phyloP scores from a whole-genome alignment of 305 asterid genomes.

The Rubia occidens region DNA sequence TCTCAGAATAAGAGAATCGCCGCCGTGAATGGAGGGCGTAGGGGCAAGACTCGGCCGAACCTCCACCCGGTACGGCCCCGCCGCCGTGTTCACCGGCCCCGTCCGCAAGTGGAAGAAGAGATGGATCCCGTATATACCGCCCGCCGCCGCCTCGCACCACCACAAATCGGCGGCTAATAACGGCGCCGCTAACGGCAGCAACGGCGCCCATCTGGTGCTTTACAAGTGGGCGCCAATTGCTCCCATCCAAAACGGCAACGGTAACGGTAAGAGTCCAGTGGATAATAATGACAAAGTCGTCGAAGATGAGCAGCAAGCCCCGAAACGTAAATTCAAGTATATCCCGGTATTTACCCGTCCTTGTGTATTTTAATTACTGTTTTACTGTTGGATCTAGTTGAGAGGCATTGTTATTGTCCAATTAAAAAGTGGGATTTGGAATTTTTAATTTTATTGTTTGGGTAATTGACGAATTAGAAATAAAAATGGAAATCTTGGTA shows the following conservation, averaged over 20 bases:
- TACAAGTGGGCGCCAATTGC: conserved; percentile 82
- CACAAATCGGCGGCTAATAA: conserved; percentile 29
- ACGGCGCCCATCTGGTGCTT: conserved; percentile 58
- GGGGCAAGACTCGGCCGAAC: conserved; percentile 90
- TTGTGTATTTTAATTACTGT: neutral
- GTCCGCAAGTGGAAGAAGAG: conserved; percentile 92
- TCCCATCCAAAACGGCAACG: conserved; percentile 35
- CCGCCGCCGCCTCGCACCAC: conserved; percentile 41
- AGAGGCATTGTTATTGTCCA: neutral
- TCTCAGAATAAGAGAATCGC: neutral
- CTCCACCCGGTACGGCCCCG: conserved; percentile 78
- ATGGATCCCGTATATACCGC: conserved; percentile 68
- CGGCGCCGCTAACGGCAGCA: conserved; percentile 36
- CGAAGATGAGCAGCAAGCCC: conserved; percentile 39
- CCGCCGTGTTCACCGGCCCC: conserved; percentile 82
- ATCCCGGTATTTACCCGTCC: conserved; percentile 59
- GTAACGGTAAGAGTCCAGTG: conserved; percentile 20
- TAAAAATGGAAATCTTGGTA: neutral
- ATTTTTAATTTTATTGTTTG: conserved; percentile 1
- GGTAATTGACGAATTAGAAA: neutral
- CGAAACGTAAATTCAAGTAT: conserved; percentile 64
- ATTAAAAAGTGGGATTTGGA: conserved; percentile 4
- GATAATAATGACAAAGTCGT: conserved; percentile 35
- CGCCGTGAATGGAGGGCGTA: conserved; percentile 73
- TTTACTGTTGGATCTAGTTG: neutral